Base-by-base conservation (phyloP, 495 filamentous ascomycete species). In the Aspergillus haitiensis region DNA sequence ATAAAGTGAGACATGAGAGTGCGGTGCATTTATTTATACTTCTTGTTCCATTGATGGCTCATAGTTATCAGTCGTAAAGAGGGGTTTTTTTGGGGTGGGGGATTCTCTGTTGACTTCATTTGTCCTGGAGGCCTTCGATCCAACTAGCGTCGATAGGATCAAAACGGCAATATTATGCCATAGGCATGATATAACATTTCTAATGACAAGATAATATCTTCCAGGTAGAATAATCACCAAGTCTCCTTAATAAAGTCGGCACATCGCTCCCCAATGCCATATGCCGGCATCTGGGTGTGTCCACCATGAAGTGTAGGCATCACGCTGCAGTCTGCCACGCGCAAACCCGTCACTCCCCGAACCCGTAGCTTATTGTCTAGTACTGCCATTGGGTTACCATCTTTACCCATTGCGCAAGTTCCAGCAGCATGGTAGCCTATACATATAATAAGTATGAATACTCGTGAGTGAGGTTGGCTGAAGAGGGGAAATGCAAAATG, bases 211-310 rank as follows among this genome's bases (percentile, higher is more conserved):
- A 27, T 3, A 27, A 27, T 3, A 27, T 3, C 21, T 27, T 3
- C 21, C 21, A 27, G 21, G 21, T 27, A 27, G 21, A 27, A 27
- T 27, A 27, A 27, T 47, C 33, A n/a, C 74, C 72, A 77, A 3
- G 70, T 74, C 55, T 74, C 71, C 56, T 79, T 82, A 64, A 86
- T 81, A n/a, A 75, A 68, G 58, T 84, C 83, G 0, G 81, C 82
- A 42, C 81, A 84, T 58, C 82, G 80, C 68, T 86, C 81, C 5
- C 80, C 80, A 61, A 88, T 77, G 44, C 82, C 82, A 60, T 84
- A 86, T 0, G 81, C 84, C 18, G 81, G 79, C 71, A 85, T 80
- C 62, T 83, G 80, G 0, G 84, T 82, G 52, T 86, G 84, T 12
- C 82, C 81, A 8, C 80, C 79, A 42, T 80, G 77, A 12, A 83